Evolutionary conservation across 345 rosid genomes (phyloP), one percentile per base, ranked within the genome.

Genomic region (Ricinus communis): DNA sequence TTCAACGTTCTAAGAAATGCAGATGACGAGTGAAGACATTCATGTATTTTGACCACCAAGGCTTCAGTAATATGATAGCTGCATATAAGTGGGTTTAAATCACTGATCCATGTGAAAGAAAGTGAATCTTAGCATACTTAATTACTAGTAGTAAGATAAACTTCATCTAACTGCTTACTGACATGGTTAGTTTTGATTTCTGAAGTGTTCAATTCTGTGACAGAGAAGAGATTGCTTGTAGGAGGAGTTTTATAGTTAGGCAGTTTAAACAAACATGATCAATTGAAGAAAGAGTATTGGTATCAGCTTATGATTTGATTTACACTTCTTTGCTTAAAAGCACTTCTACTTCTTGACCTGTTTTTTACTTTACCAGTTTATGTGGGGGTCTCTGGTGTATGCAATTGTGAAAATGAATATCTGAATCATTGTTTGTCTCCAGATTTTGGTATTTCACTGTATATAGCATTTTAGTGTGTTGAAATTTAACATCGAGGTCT

Each of bases 1-100:
- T 80, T 87, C 74, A 64, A 76, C 67, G 27, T 76, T 70, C 59
- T 85, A 54, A 66, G 69, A 5, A 74, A 76, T 54, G 80, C 66
- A 0, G 88, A 80, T 66, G 83, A 76, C 0, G 71, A 68, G 71
- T 66, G 82, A 73, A 4, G 73, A 68, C 13, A 18, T 51, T 8
- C 73, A 73, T 67, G 56, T 49, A 50, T 70, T 74, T 76, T 75
- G 78, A 75, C 56, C n/a, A 24, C 61, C n/a, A 8, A 16, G 21
- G 27, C 50, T 31, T 25, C 36, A n/a, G n/a, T n/a, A n/a, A n/a
- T n/a, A n/a, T n/a, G n/a, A n/a, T 65, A 38, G 75, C 45, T 52
- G 65, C 33, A 22, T 59, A 16, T 58, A n/a, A n/a, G n/a, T n/a
- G n/a, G n/a, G n/a, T n/a, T n/a, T n/a, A 72, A 73, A 43, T 68